Conservation (phyloP, 2,329 filamentous ascomycete species). For the Sclerotinia nivalis region DNA sequence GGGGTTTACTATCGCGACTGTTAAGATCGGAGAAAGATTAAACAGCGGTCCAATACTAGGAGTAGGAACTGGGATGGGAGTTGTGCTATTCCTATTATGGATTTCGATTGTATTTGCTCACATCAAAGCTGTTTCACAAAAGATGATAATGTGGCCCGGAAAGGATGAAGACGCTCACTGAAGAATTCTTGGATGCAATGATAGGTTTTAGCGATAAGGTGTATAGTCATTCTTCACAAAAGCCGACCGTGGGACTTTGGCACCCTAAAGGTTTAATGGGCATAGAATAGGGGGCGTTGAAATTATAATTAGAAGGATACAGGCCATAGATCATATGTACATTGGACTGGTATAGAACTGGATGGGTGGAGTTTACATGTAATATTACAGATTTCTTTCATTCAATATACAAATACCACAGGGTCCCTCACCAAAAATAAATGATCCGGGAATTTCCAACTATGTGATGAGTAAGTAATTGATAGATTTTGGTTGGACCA, state of each 20-base stretch:
- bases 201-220: background rate
- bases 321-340: background rate
- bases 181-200: conserved; percentile 1
- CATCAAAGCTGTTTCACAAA: conserved; percentile 38
- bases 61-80: conserved; percentile 53
- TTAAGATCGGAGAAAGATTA: conserved; percentile 53
- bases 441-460: background rate
- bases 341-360: conserved; percentile 5
- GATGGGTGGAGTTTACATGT: conserved; percentile 12
- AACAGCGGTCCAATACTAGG: conserved; percentile 49
- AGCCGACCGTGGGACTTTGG: conserved; percentile 7
- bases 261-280: conserved; percentile 8
- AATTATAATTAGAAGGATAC: conserved; percentile 3
- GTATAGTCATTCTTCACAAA: conserved; percentile 20
- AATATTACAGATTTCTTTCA: conserved; percentile 12
- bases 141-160: conserved; percentile 42
- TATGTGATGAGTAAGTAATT: conserved; percentile 2
- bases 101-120: conserved; percentile 37
- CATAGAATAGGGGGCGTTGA: conserved; percentile 10
- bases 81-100: conserved; percentile 44
- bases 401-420: conserved; percentile 21
- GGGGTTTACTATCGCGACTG: conserved; percentile 58
- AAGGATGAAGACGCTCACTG: conserved; percentile 41
- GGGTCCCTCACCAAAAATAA: conserved; percentile 21
- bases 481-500: background rate